Percentiles rank a stretch among this genome's conserved stretches.
These are phyloP conservation scores for Sanghuangporus sanghuang DNA, from an alignment of 1,284 basidiomycete genomes.

Conservation along the genomic window DNA sequence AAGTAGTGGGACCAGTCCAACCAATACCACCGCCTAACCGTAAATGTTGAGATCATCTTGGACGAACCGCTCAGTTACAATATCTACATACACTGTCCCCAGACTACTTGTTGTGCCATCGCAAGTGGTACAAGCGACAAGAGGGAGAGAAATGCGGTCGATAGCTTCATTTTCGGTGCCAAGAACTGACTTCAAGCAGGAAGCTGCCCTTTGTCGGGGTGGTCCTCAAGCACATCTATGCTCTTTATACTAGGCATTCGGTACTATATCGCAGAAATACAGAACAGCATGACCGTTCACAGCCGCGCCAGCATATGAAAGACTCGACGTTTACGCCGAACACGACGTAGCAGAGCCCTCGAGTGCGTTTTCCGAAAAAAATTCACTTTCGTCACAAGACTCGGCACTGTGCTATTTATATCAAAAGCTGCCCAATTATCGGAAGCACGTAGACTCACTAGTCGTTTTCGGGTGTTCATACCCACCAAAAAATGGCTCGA, in stretches of 20 bases:
- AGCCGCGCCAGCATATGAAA: background rate
- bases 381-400: background rate
- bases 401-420: background rate
- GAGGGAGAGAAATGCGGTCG: conserved; percentile 26
- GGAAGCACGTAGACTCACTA: background rate
- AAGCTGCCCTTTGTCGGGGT: background rate
- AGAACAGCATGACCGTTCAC: background rate
- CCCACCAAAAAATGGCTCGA: background rate
- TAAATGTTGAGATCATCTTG: background rate
- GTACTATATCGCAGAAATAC: background rate
- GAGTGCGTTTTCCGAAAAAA: background rate
- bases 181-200: background rate
- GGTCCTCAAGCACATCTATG: background rate
- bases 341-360: background rate
- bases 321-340: conserved; percentile 5
- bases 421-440: background rate
- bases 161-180: conserved; percentile 25
- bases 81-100: conserved; percentile 30
- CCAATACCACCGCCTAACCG: conserved; percentile 30
- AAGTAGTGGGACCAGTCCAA: conserved; percentile 33
- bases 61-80: background rate
- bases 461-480: background rate
- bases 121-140: conserved; percentile 26
- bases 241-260: background rate
- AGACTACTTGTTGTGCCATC: conserved; percentile 28